Evolutionary conservation across 2,329 filamentous ascomycete genomes (phyloP).

Genomic region (Harringtonia lauricola): DNA sequence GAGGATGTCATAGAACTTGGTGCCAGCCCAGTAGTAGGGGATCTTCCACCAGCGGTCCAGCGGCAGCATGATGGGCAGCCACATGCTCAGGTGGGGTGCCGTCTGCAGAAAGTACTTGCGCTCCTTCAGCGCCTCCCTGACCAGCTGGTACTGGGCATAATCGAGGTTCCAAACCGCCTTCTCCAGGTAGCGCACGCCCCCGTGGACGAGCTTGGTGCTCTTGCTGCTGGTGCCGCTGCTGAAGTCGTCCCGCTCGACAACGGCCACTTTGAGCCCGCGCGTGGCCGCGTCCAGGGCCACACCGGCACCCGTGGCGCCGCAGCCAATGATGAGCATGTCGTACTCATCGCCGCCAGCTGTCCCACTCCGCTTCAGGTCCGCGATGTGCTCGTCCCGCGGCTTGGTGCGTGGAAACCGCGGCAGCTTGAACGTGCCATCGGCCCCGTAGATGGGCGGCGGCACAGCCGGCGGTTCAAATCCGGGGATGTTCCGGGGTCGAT

Average conservation of each 20-base stretch:
- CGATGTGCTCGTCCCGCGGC: conserved; percentile 52
- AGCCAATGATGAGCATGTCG: conserved; percentile 69
- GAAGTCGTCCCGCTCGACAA: conserved; percentile 78
- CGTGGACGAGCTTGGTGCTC: conserved; percentile 79
- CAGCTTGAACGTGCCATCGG: conserved; percentile 55
- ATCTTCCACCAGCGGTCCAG: conserved; percentile 76
- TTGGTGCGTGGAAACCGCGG: conserved; percentile 55
- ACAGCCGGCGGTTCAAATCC: conserved; percentile 58
- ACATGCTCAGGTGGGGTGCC: conserved; percentile 69
- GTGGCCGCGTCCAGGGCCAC: conserved; percentile 75
- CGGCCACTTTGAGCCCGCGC: conserved; percentile 65
- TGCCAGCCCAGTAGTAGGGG: conserved; percentile 60
- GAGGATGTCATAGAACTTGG: conserved; percentile 71
- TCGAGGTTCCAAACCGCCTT: conserved; percentile 81
- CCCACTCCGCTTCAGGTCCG: conserved; percentile 40
- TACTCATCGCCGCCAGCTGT: conserved; percentile 41
- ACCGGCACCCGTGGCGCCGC: conserved; percentile 67
- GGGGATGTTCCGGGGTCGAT: conserved; percentile 62
- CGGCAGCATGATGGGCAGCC: conserved; percentile 75
- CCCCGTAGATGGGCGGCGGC: conserved; percentile 57
- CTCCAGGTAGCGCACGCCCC: conserved; percentile 74
- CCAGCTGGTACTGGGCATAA: conserved; percentile 71
- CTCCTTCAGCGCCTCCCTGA: conserved; percentile 72
- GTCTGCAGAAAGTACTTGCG: conserved; percentile 76
- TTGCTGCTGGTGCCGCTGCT: conserved; percentile 74